Evolutionary conservation across 2,329 filamentous ascomycete genomes (phyloP).

Genomic region (Colletotrichum sp.): DNA sequence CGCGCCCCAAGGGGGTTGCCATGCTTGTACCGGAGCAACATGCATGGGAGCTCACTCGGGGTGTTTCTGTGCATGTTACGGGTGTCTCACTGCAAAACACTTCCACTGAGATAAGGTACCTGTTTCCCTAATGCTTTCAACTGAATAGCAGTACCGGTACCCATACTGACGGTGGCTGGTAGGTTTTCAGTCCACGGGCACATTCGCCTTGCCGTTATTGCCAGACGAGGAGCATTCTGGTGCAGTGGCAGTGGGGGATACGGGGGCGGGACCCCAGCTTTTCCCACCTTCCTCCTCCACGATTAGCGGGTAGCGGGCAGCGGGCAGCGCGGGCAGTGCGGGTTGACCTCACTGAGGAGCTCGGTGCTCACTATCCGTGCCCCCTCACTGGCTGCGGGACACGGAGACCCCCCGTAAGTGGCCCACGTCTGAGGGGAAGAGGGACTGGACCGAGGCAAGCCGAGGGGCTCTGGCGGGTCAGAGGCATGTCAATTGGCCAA

Average conservation of each 20-base stretch:
- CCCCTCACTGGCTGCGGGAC: background rate
- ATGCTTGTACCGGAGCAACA: background rate
- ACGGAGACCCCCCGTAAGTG: background rate
- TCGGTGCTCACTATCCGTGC: background rate
- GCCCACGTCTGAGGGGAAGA: conserved; percentile 4
- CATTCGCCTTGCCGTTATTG: background rate
- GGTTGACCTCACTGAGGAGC: background rate
- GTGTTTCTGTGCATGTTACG: background rate
- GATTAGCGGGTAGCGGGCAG: background rate
- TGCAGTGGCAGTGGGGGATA: background rate
- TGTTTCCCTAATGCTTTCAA: background rate
- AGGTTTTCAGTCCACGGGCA: background rate
- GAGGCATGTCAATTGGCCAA: conserved; percentile 20
- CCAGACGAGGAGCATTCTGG: background rate
- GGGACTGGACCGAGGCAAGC: conserved; percentile 23
- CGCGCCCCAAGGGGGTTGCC: background rate
- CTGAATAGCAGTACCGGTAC: background rate
- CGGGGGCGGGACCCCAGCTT: conserved; percentile 12
- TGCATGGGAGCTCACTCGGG: background rate
- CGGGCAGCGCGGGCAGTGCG: background rate
- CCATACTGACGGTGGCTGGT: background rate
- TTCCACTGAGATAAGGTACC: background rate
- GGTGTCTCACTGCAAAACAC: background rate
- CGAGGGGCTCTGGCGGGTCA: conserved; percentile 5
- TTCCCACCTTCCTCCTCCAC: conserved; percentile 14